Base-by-base conservation (phyloP, 2,329 filamentous ascomycete species). In the Calonectria multiphialidica region DNA sequence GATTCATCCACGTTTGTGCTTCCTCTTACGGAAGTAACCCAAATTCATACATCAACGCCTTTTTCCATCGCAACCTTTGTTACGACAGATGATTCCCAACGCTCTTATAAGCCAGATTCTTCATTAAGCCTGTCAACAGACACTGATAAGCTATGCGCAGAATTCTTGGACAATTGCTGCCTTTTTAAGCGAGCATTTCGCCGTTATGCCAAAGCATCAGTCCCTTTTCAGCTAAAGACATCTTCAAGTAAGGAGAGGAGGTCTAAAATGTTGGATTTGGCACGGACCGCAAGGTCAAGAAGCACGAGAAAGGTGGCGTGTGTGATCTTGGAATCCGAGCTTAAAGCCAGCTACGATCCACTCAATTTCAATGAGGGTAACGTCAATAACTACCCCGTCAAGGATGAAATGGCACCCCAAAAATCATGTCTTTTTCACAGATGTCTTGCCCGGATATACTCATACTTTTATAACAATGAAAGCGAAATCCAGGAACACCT, bases 381-480 rank as follows among this genome's bases (percentile, higher is more conserved):
- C n/a, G 16, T 12, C 1, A 13, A 13, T 6, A 33, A 33, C 7
- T n/a, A 8, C 2, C 9, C 5, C 3, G 12, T 1, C 3, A 1
- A 12, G 1, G 50, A 35, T 5, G 5, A 21, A 35, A 47, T 67
- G 40, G 25, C 42, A 3, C 50, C 65, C 15, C 35, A 61, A 18
- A 53, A 67, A 40, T 57, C 65, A 25, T 67, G 59, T 12, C 33
- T 67, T 8, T 59, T 67, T 33, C 65, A 61, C 30, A 21, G 30
- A 37, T 35, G 35, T 9, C 18, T 55, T 5, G 50, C 50, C 9
- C 30, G 28, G n/a, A 55, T 55, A 18, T 37, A 55, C 4, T 55
- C 50, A 2, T 55, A 55, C 18, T n/a, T 21, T 9, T 55, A 37
- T n/a, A 23, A 28, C 53, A 49, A 28, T 23, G 50, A 28, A n/a